Evolutionary conservation across 2,329 filamentous ascomycete species (phyloP).

Genomic region (Colletotrichum neosansevieriae): DNA sequence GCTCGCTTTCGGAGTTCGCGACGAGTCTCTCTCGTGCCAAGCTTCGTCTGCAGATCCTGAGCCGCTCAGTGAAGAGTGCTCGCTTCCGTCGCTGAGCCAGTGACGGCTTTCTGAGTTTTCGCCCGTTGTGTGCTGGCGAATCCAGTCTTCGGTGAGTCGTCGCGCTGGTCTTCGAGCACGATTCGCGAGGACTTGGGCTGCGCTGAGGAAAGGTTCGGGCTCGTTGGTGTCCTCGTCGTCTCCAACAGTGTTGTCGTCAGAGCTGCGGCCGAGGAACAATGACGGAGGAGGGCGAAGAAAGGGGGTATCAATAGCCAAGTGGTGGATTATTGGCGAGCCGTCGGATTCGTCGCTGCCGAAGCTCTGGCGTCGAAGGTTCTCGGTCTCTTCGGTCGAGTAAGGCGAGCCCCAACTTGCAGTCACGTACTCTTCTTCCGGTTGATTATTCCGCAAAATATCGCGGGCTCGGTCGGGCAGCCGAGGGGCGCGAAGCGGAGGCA

Average conservation of each 20-base stretch:
- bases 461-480: constrained; percentile 67
- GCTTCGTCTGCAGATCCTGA: constrained; percentile 65
- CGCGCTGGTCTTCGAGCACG: constrained; percentile 69
- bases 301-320: constrained; percentile 71
- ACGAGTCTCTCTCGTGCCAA: constrained; percentile 63
- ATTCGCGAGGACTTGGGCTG: constrained; percentile 70
- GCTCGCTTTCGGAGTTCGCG: constrained; percentile 61
- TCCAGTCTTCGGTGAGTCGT: constrained; percentile 86
- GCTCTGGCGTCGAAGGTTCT: constrained; percentile 62
- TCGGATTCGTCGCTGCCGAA: constrained; percentile 71
- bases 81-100: constrained; percentile 59
- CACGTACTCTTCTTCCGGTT: constrained; percentile 63
- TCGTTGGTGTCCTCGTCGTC: constrained; percentile 44
- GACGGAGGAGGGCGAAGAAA: constrained; percentile 70
- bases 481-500: constrained; percentile 71
- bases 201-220: constrained; percentile 58
- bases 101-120: constrained; percentile 62
- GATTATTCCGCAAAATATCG: constrained; percentile 65
- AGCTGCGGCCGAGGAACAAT: constrained; percentile 49
- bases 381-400: constrained; percentile 75
- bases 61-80: constrained; percentile 80
- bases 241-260: neutral
- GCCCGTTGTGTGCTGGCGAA: constrained; percentile 83
- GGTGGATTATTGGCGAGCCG: constrained; percentile 71
- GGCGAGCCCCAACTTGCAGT: constrained; percentile 94